Evolutionary conservation across 306 rosid species (phyloP).

Genomic region (Begonia masoniana): DNA sequence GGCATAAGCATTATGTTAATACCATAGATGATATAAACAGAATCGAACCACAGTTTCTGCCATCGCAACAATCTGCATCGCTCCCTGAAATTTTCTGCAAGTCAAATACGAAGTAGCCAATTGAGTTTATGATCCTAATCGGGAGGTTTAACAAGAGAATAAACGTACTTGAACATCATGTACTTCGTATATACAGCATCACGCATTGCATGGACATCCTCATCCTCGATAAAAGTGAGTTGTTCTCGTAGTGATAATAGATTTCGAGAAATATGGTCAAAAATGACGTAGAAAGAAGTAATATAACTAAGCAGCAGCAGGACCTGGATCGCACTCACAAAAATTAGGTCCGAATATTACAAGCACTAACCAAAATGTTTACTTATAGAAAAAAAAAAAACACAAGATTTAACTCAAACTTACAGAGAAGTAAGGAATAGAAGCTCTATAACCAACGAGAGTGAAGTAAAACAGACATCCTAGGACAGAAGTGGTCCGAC

Average conservation of each 20-base stretch:
- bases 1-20: neutral
- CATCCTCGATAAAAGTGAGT: conserved; percentile 50
- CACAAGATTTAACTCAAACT: conserved; percentile 19
- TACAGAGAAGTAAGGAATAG: conserved; percentile 79
- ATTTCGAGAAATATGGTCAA: conserved; percentile 80
- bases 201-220: conserved; percentile 65
- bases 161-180: conserved; percentile 78
- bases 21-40: neutral
- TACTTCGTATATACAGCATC: conserved; percentile 75
- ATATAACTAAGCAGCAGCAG: conserved; percentile 69
- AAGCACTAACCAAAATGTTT: too few relatives aligned
- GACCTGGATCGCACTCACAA: conserved; percentile 37
- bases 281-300: conserved; percentile 69
- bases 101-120: conserved; percentile 7
- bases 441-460: conserved; percentile 89
- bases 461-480: conserved; percentile 88
- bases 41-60: conserved; percentile 73
- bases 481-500: conserved; percentile 81
- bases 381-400: too few relatives aligned
- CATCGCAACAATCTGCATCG: conserved; percentile 92
- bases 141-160: neutral
- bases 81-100: conserved; percentile 80
- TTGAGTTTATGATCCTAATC: too few relatives aligned
- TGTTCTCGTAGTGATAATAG: conserved; percentile 59
- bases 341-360: neutral